A percentile compares a stretch with the other conserved stretches of the same genome.
These are phyloP conservation scores for Vitrella brassicaformis DNA, from an alignment of 73 alveolate species.

Conservation along the genomic window DNA sequence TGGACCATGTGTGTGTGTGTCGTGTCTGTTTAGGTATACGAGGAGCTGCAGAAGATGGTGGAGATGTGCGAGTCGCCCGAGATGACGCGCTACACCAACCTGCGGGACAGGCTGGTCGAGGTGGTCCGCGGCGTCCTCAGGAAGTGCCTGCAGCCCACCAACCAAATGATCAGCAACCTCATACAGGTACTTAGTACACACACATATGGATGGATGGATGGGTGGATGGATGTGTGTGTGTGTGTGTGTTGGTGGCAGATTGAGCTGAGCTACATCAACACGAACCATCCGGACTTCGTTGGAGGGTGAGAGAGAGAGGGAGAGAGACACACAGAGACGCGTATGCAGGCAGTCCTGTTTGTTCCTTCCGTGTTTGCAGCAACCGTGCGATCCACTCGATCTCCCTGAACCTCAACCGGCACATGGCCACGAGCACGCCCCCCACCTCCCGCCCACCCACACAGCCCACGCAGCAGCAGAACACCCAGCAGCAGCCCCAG, in stretches of 20 bases:
- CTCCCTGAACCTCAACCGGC: not conserved
- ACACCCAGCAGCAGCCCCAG: no score
- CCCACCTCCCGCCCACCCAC: no score
- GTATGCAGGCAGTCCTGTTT: no score
- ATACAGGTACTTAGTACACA: constrained; percentile 1
- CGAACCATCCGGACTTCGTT: constrained; percentile 62
- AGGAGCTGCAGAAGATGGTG: not conserved
- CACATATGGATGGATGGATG: not conserved
- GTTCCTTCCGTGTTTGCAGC: no score
- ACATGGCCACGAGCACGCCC: no score
- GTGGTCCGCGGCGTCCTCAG: constrained; percentile 50
- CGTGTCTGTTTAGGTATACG: not conserved
- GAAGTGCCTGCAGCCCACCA: constrained; percentile 49
- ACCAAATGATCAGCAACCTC: constrained; percentile 44
- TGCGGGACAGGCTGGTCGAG: not conserved
- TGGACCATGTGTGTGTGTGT: not conserved
- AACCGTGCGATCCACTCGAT: no score
- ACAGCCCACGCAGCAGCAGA: no score
- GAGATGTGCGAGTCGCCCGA: not conserved
- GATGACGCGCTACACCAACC: not conserved
- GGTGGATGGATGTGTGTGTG: not conserved
- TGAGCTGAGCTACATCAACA: constrained; percentile 63
- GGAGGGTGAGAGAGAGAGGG: no score
- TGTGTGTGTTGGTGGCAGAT: constrained; percentile 12
- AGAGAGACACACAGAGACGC: no score